These are phyloP conservation scores for Apophysomyces sp. DNA, from an alignment of 371 early-diverging fungal species.

Conservation along the genomic window DNA sequence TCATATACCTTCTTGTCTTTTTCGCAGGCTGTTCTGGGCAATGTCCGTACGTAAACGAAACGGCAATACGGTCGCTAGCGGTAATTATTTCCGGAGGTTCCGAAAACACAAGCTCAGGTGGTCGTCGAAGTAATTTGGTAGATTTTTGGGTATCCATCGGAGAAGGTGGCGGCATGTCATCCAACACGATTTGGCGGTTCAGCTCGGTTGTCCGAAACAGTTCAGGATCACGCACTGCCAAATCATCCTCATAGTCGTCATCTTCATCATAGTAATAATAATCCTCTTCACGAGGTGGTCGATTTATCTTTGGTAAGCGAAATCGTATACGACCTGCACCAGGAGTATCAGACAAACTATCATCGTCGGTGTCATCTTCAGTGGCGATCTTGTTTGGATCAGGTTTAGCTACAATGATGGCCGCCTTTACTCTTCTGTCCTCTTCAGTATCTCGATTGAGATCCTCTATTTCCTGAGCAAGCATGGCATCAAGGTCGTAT, in stretches of 20 bases:
- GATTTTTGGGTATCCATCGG: slow-evolving; percentile 17
- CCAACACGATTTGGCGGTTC: slow-evolving; percentile 41
- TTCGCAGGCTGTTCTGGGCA: slow-evolving; percentile 10
- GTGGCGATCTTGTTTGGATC: slow-evolving; percentile 45
- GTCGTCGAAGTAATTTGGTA: slow-evolving; percentile 11
- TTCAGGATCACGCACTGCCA: slow-evolving; percentile 50
- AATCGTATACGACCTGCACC: slow-evolving; percentile 5
- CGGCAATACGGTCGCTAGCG: slow-evolving; percentile 32
- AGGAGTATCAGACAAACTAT: slow-evolving; percentile 17
- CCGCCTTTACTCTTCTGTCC: slow-evolving; percentile 42
- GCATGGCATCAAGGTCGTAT: slow-evolving; percentile 27
- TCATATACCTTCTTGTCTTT: slow-evolving; percentile 34
- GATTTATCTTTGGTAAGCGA: slow-evolving; percentile 1
- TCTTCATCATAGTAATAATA: slow-evolving; percentile 31
- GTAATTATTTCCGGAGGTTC: slow-evolving; percentile 34
- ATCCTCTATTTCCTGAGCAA: slow-evolving; percentile 44
- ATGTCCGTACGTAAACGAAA: slow-evolving; percentile 39
- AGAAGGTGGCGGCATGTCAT: slow-evolving; percentile 18
- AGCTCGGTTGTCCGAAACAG: slow-evolving; percentile 46
- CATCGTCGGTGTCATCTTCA: slow-evolving; percentile 32
- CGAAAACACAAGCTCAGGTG: slow-evolving; percentile 36
- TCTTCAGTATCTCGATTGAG: slow-evolving; percentile 44
- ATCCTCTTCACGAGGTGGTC: slow-evolving; percentile 6
- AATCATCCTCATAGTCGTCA: slow-evolving; percentile 50
- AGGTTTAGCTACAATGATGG: slow-evolving; percentile 42